Conservation (phyloP, 371 early-diverging fungal species). For the Zychaea mexicana region DNA sequence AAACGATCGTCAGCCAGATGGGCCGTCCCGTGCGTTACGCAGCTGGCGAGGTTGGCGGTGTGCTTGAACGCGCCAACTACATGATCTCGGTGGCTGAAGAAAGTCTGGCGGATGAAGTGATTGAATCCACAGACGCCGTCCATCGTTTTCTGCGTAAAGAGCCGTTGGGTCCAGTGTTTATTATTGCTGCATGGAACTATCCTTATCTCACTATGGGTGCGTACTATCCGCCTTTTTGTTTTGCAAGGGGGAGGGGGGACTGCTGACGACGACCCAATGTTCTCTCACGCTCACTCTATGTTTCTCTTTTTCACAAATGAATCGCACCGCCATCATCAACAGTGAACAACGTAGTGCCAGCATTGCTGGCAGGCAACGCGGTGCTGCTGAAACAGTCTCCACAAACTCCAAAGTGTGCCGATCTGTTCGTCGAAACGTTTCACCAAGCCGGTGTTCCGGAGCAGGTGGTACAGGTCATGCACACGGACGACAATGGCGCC, state of each 20-base stretch:
- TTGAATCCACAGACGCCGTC: slow-evolving; percentile 49
- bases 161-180: slow-evolving; percentile 60
- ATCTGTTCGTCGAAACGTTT: slow-evolving; percentile 68
- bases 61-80: slow-evolving; percentile 70
- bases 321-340: slow-evolving; percentile 6
- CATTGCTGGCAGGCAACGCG: slow-evolving; percentile 78
- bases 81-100: slow-evolving; percentile 76
- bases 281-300: neutral
- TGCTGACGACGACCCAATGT: too few species aligned
- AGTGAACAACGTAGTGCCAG: slow-evolving; percentile 81
- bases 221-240: neutral
- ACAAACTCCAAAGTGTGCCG: slow-evolving; percentile 80
- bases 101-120: slow-evolving; percentile 58
- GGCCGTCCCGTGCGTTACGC: slow-evolving; percentile 78
- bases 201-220: slow-evolving; percentile 41
- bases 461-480: slow-evolving; percentile 68
- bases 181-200: slow-evolving; percentile 78
- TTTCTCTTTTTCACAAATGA: neutral
- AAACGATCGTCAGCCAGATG: slow-evolving; percentile 71
- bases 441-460: slow-evolving; percentile 73
- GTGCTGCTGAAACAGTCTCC: slow-evolving; percentile 85
- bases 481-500: slow-evolving; percentile 61
- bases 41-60: slow-evolving; percentile 74
- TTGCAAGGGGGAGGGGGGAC: too few species aligned
- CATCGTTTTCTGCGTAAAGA: slow-evolving; percentile 72